These are phyloP conservation scores for Biscutella laevigata DNA, from an alignment of 441 rosid species.

Conservation along the genomic window DNA sequence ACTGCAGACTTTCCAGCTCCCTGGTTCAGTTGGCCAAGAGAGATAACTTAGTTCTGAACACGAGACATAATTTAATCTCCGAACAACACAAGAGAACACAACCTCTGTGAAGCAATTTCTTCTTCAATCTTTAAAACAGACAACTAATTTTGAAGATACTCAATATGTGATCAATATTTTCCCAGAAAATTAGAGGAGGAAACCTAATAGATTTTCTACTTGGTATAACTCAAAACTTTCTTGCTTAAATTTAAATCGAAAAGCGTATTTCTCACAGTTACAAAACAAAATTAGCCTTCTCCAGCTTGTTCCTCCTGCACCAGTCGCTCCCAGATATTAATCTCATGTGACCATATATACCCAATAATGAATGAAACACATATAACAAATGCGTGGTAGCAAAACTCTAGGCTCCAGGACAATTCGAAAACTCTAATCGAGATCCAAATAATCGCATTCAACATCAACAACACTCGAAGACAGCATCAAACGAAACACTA, in stretches of 20 bases:
- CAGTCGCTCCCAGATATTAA: neutral
- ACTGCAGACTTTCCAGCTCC: conserved; percentile 76
- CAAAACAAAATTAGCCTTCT: conserved; percentile 7
- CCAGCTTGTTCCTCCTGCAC: too few species aligned
- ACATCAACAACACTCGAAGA: conserved; percentile 10
- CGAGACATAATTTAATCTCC: neutral
- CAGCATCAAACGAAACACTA: conserved; percentile 7
- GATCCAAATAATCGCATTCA: conserved; percentile 20
- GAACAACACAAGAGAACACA: neutral
- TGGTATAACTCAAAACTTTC: too few species aligned
- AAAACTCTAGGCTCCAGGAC: conserved; percentile 19
- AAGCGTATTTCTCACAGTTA: neutral
- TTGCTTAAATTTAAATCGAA: too few species aligned
- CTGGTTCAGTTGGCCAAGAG: conserved; percentile 31
- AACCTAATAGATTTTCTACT: neutral
- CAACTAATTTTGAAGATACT: too few species aligned
- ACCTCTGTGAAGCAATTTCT: conserved; percentile 1
- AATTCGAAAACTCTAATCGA: conserved; percentile 4
- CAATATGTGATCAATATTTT: too few species aligned
- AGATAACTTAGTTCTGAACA: conserved; percentile 6
- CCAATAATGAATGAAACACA: neutral
- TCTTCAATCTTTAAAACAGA: too few species aligned
- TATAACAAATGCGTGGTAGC: conserved; percentile 7
- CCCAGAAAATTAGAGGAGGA: conserved; percentile 1
- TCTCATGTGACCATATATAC: too few species aligned